Conservation (phyloP, 352 stramenopile species). For the Globisporangium splendens region DNA sequence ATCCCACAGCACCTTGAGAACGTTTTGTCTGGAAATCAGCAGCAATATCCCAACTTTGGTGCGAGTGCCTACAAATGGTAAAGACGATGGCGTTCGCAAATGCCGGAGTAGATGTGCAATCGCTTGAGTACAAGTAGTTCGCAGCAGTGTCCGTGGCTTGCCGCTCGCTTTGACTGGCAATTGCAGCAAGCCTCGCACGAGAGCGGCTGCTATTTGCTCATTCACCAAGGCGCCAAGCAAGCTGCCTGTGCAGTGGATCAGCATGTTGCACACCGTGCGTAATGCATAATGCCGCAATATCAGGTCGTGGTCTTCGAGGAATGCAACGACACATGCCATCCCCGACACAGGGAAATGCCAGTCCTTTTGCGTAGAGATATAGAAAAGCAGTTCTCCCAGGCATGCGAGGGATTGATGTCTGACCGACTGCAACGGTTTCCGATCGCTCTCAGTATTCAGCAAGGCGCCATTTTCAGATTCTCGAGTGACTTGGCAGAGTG, state of each 20-base stretch:
- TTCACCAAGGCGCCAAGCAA: slow-evolving; percentile 34
- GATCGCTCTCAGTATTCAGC: background rate
- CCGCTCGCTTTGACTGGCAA: slow-evolving; percentile 5
- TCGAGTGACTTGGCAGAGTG: slow-evolving; percentile 23
- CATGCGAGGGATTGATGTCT: slow-evolving; percentile 29
- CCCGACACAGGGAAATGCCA: slow-evolving; percentile 29
- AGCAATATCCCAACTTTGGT: slow-evolving; percentile 32
- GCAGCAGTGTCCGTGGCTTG: slow-evolving; percentile 16
- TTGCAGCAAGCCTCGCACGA: slow-evolving; percentile 31
- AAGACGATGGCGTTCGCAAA: slow-evolving; percentile 28
- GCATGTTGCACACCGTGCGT: slow-evolving; percentile 59
- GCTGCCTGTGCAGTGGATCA: slow-evolving; percentile 36
- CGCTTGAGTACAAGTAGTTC: slow-evolving; percentile 39
- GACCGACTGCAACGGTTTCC: slow-evolving; percentile 3
- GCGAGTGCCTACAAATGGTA: slow-evolving; percentile 16
- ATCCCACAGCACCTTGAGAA: slow-evolving; percentile 42
- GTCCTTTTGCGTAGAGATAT: slow-evolving; percentile 59
- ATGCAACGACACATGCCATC: slow-evolving; percentile 28
- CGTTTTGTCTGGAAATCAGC: slow-evolving; percentile 29
- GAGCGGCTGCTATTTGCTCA: slow-evolving; percentile 31
- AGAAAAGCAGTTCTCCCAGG: slow-evolving; percentile 74
- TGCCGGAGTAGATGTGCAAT: slow-evolving; percentile 55
- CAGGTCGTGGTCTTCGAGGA: slow-evolving; percentile 38
- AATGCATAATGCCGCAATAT: slow-evolving; percentile 51
- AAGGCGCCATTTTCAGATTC: background rate